A percentile compares a stretch with the other conserved stretches of the same genome.
Evolutionary conservation across 2,329 filamentous ascomycete genomes (phyloP).

Genomic region (Diaporthe citrichinensis): DNA sequence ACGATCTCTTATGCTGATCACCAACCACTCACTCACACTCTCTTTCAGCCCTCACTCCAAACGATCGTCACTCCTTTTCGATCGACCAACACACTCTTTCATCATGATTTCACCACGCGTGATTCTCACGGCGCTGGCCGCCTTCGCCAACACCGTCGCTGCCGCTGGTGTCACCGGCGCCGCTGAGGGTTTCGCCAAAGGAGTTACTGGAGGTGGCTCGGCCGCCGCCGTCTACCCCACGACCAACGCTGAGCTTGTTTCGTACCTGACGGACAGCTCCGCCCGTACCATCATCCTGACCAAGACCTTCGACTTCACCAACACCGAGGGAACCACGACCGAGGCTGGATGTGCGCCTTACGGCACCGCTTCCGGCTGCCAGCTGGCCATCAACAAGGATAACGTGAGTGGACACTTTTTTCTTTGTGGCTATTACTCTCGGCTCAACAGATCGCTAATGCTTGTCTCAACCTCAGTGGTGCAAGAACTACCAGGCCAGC

Average conservation of each 20-base stretch:
- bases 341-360: constrained; percentile 70
- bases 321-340: constrained; percentile 66
- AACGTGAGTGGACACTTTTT: constrained; percentile 43
- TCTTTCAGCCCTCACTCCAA: constrained; percentile 1
- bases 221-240: constrained; percentile 67
- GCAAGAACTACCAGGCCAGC: constrained; percentile 68
- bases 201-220: constrained; percentile 72
- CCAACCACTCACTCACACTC: not conserved
- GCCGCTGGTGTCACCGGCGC: constrained; percentile 47
- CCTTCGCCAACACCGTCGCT: constrained; percentile 21
- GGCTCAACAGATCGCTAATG: not conserved
- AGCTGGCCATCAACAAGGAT: constrained; percentile 72
- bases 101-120: constrained; percentile 20
- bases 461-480: constrained; percentile 57
- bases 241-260: constrained; percentile 68
- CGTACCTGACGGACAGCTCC: constrained; percentile 68
- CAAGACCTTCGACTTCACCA: constrained; percentile 69
- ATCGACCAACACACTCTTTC: not conserved
- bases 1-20: constrained; percentile 13
- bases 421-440: no score
- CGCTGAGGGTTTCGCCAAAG: constrained; percentile 61
- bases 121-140: constrained; percentile 20
- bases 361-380: constrained; percentile 66
- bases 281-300: constrained; percentile 71
- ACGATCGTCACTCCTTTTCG: constrained; percentile 20